phyloP scores from a whole-genome alignment of 2,329 filamentous ascomycete genomes.

The Mariannaea elegans region DNA sequence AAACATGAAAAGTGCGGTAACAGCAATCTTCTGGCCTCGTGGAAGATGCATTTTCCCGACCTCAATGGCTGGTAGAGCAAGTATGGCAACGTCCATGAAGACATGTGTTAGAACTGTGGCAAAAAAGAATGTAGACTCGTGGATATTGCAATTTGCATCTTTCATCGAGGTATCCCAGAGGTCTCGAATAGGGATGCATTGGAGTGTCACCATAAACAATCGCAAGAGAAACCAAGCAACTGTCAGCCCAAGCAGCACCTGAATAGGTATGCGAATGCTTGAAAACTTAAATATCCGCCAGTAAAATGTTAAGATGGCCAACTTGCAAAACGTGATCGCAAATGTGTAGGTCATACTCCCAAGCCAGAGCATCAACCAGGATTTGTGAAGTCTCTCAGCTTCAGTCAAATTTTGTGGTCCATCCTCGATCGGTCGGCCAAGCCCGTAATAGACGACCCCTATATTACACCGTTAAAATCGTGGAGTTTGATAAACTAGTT shows the following conservation, averaged over 20 bases:
- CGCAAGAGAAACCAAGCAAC: slow-evolving; percentile 41
- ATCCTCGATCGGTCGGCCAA: background rate
- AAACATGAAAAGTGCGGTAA: slow-evolving; percentile 42
- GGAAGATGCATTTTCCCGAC: slow-evolving; percentile 43
- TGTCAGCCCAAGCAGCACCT: slow-evolving; percentile 35
- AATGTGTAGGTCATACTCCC: background rate
- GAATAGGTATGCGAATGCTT: slow-evolving; percentile 38
- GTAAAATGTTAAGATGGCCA: slow-evolving; percentile 2
- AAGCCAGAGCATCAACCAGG: background rate
- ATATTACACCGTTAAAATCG: background rate
- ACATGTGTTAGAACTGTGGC: slow-evolving; percentile 44
- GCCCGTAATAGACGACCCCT: background rate
- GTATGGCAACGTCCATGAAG: slow-evolving; percentile 44
- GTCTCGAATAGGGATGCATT: slow-evolving; percentile 45
- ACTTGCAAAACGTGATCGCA: background rate
- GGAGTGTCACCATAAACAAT: slow-evolving; percentile 44
- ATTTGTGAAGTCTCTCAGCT: background rate
- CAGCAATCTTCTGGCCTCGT: slow-evolving; percentile 39
- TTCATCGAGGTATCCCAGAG: slow-evolving; percentile 44
- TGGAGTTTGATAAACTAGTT: background rate
- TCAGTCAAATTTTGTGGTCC: background rate
- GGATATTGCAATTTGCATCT: slow-evolving; percentile 41
- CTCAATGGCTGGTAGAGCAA: slow-evolving; percentile 44
- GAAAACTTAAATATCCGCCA: slow-evolving; percentile 1
- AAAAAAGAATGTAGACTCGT: slow-evolving; percentile 45